Percentiles rank a stretch among this genome's conserved stretches.
Evolutionary conservation across 2,329 filamentous ascomycete species (phyloP).

Genomic region (Aspergillus nomiae): DNA sequence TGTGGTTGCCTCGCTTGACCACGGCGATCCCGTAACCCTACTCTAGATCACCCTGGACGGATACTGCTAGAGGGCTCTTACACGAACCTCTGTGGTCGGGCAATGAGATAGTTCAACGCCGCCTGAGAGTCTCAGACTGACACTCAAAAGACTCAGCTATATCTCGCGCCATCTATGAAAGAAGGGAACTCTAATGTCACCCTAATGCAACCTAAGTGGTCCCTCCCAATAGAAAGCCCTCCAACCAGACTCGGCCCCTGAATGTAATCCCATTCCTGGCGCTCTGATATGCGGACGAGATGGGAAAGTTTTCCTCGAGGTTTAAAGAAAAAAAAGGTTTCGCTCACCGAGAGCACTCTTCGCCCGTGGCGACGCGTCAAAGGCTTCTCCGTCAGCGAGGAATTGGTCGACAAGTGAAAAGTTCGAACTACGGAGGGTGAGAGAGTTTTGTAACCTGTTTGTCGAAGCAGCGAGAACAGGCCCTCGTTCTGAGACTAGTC

Average conservation of each 20-base stretch:
- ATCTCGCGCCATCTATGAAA: neutral
- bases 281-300: neutral
- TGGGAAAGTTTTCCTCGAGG: neutral
- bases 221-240: neutral
- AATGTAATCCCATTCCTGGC: neutral
- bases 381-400: neutral
- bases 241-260: neutral
- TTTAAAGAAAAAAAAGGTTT: neutral
- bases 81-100: neutral
- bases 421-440: no score
- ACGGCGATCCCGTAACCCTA: neutral
- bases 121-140: neutral
- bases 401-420: neutral
- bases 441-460: neutral
- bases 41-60: neutral
- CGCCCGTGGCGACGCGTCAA: neutral
- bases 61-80: neutral
- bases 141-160: no score
- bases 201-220: neutral
- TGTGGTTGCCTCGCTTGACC: neutral
- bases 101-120: neutral
- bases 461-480: neutral
- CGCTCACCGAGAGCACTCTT: neutral
- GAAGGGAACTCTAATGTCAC: neutral
- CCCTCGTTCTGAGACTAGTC: neutral